Conservation (phyloP, 768 basidiomycete genomes). For the Leccinum broughii region DNA sequence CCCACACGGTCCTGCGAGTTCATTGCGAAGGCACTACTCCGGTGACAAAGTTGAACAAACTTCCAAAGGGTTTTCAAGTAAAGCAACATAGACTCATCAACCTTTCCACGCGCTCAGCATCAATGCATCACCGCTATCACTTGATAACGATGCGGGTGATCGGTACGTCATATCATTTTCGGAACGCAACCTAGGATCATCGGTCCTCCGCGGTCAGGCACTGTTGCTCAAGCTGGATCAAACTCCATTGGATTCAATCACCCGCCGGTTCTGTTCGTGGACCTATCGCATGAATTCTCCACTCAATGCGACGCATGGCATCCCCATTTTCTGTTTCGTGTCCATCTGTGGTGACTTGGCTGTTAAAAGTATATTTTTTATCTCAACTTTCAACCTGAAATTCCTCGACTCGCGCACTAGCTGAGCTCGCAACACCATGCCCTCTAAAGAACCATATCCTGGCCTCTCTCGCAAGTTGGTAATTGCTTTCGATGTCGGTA, state of each 20-base stretch:
- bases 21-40: neutral
- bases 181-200: neutral
- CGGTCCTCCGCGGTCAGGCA: neutral
- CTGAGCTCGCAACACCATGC: slow-evolving; percentile 23
- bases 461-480: slow-evolving; percentile 44
- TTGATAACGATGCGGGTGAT: slow-evolving; percentile 1
- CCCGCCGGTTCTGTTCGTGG: neutral
- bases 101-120: neutral
- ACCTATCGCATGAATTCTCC: neutral
- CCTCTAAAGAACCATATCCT: slow-evolving; percentile 31
- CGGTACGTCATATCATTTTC: neutral
- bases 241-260: neutral
- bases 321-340: neutral
- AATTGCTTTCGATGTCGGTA: slow-evolving; percentile 33
- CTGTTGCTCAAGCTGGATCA: neutral
- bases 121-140: neutral
- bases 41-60: neutral
- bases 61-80: neutral
- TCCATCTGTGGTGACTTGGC: neutral
- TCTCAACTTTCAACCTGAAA: neutral
- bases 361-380: neutral
- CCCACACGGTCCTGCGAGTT: neutral
- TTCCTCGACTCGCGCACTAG: neutral
- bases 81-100: neutral
- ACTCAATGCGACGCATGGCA: neutral